These are phyloP conservation scores for Colletotrichum sp. DNA, from an alignment of 2,329 filamentous ascomycete genomes.

Conservation along the genomic window DNA sequence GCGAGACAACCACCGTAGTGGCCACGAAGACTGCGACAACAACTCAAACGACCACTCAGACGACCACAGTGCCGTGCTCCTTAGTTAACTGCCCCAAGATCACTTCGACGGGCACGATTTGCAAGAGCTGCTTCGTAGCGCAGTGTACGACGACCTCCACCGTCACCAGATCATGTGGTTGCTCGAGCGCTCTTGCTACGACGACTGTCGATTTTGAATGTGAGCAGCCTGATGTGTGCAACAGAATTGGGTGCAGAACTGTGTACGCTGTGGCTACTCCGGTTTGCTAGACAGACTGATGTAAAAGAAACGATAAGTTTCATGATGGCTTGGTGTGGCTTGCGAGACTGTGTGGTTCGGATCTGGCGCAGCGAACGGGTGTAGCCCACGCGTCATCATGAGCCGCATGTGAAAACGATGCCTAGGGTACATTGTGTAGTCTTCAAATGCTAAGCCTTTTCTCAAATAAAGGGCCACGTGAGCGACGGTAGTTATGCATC, in stretches of 20 bases:
- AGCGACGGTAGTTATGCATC: not conserved
- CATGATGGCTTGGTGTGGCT: not conserved
- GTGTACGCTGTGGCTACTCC: constrained; percentile 11
- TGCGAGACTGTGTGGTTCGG: not conserved
- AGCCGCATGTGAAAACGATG: not conserved
- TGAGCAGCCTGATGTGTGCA: constrained; percentile 13
- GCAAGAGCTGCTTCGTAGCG: constrained; percentile 36
- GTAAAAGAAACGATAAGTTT: not conserved
- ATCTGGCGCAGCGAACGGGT: not conserved
- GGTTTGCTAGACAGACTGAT: not conserved
- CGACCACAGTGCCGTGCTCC: not conserved
- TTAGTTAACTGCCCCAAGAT: constrained; percentile 35
- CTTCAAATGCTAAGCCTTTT: not conserved
- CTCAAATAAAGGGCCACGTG: not conserved
- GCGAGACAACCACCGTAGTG: not conserved
- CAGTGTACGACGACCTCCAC: constrained; percentile 33
- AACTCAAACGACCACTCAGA: not conserved
- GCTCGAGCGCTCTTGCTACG: constrained; percentile 32
- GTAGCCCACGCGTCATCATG: not conserved
- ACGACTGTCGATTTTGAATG: constrained; percentile 32
- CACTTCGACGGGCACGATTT: constrained; percentile 32
- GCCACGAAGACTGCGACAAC: not conserved
- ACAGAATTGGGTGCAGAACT: constrained; percentile 13
- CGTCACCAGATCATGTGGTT: constrained; percentile 35
- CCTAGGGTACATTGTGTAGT: not conserved